Percentiles rank a stretch among this genome's conserved stretches.
phyloP scores from a whole-genome alignment of 225 moss, liverwort and hornwort species.

The Asterella californica region DNA sequence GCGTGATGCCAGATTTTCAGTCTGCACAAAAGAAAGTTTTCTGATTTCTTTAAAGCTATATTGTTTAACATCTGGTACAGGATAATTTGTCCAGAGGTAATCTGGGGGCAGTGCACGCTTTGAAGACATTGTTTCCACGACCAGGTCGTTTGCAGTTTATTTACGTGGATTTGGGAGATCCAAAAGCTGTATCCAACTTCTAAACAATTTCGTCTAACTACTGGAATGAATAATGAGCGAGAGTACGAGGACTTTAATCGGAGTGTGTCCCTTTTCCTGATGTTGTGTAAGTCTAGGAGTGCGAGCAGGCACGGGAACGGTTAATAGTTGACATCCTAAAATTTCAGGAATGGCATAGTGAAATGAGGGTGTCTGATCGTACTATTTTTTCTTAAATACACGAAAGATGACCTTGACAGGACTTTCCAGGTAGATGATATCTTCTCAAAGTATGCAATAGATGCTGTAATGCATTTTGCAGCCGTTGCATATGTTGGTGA shows the following conservation, averaged over 20 bases:
- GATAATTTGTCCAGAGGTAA: slow-evolving; percentile 75
- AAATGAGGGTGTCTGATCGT: background rate
- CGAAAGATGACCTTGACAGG: background rate
- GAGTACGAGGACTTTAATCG: background rate
- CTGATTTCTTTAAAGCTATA: background rate
- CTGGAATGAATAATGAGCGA: background rate
- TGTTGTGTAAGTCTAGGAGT: slow-evolving; percentile 34
- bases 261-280: background rate
- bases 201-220: background rate
- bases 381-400: background rate
- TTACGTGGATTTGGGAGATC: slow-evolving; percentile 64
- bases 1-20: too few species aligned
- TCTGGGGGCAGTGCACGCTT: slow-evolving; percentile 58
- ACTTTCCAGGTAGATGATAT: slow-evolving; percentile 54
- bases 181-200: slow-evolving; percentile 62
- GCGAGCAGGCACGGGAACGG: background rate
- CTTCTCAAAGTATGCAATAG: slow-evolving; percentile 56
- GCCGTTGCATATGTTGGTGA: slow-evolving; percentile 79
- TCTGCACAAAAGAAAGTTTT: background rate
- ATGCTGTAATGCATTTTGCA: slow-evolving; percentile 79
- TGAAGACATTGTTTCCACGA: slow-evolving; percentile 60
- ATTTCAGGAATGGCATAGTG: background rate
- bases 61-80: slow-evolving; percentile 24
- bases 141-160: slow-evolving; percentile 66
- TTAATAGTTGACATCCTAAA: background rate